These are phyloP conservation scores for Obelidium mucronatum DNA, from an alignment of 192 early-diverging fungal species.

Conservation along the genomic window DNA sequence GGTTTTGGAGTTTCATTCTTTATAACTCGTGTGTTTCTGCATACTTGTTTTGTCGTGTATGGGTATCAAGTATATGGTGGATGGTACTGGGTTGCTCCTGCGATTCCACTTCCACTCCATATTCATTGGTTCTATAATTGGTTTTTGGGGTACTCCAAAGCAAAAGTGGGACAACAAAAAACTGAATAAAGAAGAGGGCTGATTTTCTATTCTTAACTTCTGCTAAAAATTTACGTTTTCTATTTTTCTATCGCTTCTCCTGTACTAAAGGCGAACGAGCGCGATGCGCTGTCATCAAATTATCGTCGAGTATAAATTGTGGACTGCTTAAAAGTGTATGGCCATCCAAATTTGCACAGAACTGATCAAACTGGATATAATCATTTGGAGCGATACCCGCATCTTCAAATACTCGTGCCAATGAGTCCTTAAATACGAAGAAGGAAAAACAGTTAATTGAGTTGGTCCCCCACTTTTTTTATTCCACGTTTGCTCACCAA, in stretches of 20 bases:
- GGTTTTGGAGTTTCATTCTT: slow-evolving; percentile 56
- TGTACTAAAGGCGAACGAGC: background rate
- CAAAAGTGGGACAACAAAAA: slow-evolving; percentile 6
- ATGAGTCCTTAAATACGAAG: slow-evolving; percentile 32
- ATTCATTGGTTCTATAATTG: slow-evolving; percentile 38
- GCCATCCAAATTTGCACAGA: slow-evolving; percentile 36
- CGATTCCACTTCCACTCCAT: slow-evolving; percentile 32
- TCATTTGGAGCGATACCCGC: slow-evolving; percentile 9
- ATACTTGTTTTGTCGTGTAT: slow-evolving; percentile 59
- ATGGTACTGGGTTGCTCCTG: slow-evolving; percentile 37
- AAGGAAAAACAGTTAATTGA: background rate
- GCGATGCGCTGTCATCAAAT: background rate
- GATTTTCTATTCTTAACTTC: no score
- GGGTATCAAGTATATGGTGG: slow-evolving; percentile 36
- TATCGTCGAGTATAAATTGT: slow-evolving; percentile 49
- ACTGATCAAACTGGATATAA: slow-evolving; percentile 45
- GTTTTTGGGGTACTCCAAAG: slow-evolving; percentile 1
- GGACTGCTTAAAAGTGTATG: slow-evolving; percentile 43
- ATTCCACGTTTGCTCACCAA: slow-evolving; percentile 36
- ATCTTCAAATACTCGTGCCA: slow-evolving; percentile 46
- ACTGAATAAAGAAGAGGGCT: no score
- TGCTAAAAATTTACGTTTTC: background rate
- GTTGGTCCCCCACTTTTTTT: background rate
- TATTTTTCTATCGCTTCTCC: background rate
- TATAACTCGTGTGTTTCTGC: slow-evolving; percentile 43